A percentile compares a stretch with the other conserved stretches of the same genome.
Evolutionary conservation across 768 basidiomycete species (phyloP).

Genomic region (Pleurotus giganteus): DNA sequence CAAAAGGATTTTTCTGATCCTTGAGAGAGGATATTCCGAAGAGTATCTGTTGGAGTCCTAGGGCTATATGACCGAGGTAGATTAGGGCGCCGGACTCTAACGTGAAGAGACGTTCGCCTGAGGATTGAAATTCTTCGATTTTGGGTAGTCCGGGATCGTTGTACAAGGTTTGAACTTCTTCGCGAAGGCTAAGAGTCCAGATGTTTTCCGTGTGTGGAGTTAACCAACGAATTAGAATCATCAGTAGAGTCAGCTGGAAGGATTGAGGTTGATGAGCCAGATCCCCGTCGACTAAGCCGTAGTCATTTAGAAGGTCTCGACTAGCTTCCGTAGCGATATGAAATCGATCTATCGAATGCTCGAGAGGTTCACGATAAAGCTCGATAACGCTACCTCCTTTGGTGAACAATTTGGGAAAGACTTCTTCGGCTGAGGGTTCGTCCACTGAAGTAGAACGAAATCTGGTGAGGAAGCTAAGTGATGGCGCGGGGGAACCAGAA

Average conservation of each 20-base stretch:
- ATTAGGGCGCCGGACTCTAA: not conserved
- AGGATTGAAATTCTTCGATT: not conserved
- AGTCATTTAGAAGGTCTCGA: not conserved
- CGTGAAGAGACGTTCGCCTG: not conserved
- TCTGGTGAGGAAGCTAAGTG: not conserved
- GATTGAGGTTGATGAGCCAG: not conserved
- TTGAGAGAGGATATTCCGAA: not conserved
- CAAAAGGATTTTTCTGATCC: not conserved
- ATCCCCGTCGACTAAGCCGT: not conserved
- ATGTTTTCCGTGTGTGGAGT: not conserved
- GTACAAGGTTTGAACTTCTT: not conserved
- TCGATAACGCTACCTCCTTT: not conserved
- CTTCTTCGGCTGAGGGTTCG: not conserved
- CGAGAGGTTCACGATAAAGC: not conserved
- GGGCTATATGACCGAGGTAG: not conserved
- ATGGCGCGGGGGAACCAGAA: not conserved
- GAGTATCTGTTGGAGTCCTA: not conserved
- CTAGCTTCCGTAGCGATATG: not conserved
- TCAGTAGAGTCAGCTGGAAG: not conserved
- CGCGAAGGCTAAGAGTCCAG: not conserved
- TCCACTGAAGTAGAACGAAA: not conserved
- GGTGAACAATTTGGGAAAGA: not conserved
- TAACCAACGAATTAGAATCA: not conserved
- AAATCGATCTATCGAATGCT: not conserved
- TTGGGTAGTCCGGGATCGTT: not conserved